Percentiles rank a stretch among this genome's conserved stretches.
Conservation (phyloP, 495 filamentous ascomycete genomes). For the Neurospora terricola region DNA sequence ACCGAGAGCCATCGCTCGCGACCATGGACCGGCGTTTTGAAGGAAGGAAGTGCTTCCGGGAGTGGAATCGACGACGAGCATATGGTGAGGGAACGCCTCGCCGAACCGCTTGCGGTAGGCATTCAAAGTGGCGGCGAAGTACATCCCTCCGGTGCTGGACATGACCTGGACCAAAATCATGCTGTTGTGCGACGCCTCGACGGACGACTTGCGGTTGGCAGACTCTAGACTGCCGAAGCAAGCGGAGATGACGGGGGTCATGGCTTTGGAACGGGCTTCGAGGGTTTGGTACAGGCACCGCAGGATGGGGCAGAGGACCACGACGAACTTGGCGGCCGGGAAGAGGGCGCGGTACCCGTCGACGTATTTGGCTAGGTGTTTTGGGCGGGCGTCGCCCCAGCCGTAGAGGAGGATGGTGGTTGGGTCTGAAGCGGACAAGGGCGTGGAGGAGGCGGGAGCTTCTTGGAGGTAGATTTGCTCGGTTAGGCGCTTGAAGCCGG, state of each 20-base stretch:
- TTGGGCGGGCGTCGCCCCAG: constrained; percentile 46
- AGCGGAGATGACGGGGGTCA: constrained; percentile 41
- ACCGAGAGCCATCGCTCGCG: constrained; percentile 42
- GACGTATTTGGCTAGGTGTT: constrained; percentile 44
- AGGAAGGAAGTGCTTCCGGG: constrained; percentile 39
- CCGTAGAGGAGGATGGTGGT: constrained; percentile 37
- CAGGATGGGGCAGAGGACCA: constrained; percentile 39
- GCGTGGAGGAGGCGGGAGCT: not conserved
- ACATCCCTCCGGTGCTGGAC: constrained; percentile 44
- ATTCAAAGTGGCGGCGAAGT: constrained; percentile 37
- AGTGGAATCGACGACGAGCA: constrained; percentile 43
- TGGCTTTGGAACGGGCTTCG: constrained; percentile 30
- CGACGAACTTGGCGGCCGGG: constrained; percentile 34
- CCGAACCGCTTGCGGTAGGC: constrained; percentile 30
- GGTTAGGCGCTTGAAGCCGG: constrained; percentile 28
- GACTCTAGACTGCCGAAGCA: constrained; percentile 19
- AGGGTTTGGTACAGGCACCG: constrained; percentile 33
- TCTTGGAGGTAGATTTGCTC: constrained; percentile 28
- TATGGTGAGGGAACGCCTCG: constrained; percentile 29
- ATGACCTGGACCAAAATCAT: constrained; percentile 38
- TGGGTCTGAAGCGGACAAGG: constrained; percentile 18
- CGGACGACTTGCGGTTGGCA: not conserved
- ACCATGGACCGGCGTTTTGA: constrained; percentile 39
- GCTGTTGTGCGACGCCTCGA: not conserved
- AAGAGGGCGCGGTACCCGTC: constrained; percentile 42